These are phyloP conservation scores for Sporisorium graminicola DNA, from an alignment of 1,284 basidiomycete species.

Conservation along the genomic window DNA sequence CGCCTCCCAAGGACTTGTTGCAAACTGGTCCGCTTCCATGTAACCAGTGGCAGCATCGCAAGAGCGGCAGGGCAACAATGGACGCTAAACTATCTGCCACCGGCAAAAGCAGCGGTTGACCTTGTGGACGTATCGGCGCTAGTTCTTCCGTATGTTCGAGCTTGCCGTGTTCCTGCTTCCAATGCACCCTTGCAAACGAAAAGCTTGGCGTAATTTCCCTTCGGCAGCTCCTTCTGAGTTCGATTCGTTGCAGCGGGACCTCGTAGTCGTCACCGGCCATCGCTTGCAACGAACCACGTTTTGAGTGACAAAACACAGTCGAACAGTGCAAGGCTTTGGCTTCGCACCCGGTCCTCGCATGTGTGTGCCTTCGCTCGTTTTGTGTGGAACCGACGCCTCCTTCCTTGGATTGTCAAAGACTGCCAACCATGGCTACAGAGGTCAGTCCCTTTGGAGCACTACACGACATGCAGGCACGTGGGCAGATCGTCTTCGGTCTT, in stretches of 20 bases:
- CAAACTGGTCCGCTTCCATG: too few relatives aligned
- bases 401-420: not conserved
- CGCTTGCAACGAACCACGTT: not conserved
- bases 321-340: too few relatives aligned
- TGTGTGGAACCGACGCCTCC: not conserved
- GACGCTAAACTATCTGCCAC: not conserved
- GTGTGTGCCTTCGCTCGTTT: not conserved
- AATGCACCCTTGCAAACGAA: not conserved
- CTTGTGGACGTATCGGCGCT: not conserved
- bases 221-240: not conserved
- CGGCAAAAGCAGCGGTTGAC: not conserved
- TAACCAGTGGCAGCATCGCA: not conserved
- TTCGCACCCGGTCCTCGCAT: not conserved
- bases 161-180: not conserved
- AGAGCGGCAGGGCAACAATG: not conserved
- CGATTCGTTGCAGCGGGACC: not conserved
- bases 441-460: too few relatives aligned
- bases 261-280: not conserved
- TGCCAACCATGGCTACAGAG: not conserved
- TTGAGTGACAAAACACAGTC: too few relatives aligned
- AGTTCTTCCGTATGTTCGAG: not conserved
- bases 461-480: not conserved
- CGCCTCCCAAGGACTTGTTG: too few relatives aligned
- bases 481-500: too few relatives aligned
- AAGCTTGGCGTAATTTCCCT: not conserved